Base-by-base conservation (phyloP, 441 rosid species). In the Euphorbia schlechtendalii region DNA sequence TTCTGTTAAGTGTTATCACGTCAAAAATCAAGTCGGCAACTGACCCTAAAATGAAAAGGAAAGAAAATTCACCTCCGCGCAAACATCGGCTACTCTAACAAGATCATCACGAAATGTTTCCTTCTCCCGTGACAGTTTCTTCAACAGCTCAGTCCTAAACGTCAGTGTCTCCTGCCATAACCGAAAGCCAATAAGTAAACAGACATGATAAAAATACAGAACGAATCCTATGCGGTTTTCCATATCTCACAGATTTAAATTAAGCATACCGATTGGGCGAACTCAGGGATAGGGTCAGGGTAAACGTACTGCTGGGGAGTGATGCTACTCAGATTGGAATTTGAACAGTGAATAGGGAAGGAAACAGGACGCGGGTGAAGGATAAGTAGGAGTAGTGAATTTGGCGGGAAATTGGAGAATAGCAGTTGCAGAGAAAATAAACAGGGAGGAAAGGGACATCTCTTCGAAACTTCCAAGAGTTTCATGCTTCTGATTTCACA, bases 241-340 rank as follows among this genome's bases (percentile, higher is more conserved):
- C 4, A 18, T 30, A 0, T 56, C 6, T 22, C 46, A 4, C 1
- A 1, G 12, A 20, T 4, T 12, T 13, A 20, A 32, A 32, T 32
- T 32, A 24, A 14, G 52, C 80, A 63, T 56, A 78, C 82, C 15
- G 74, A 65, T 30, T 54, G 61, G 13, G 80, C 79, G 30, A 83
- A 83, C 49, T 74, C 73, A 18, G 81, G 81, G 62, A 74, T 68
- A 12, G 84, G 88, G 51, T 71, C 75, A 2, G 80, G 79, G 73
- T 71, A 76, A 27, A 68, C 68, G 63, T 66, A 79, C 20, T 79
- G 71, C 56, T 73, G 78, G 20, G 60, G 48, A 51, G 68, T 32
- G 14, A 59, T 18, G 34, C 72, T 9, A 4, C 14, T 14, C 15
- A 66, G 62, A 45, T 68, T 41, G 69, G 68, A 57, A 24, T 25